A percentile compares a stretch with the other conserved stretches of the same genome.
Evolutionary conservation across 495 filamentous ascomycete species (phyloP).

Genomic region (Aspergillus sclerotiicarbonarius): DNA sequence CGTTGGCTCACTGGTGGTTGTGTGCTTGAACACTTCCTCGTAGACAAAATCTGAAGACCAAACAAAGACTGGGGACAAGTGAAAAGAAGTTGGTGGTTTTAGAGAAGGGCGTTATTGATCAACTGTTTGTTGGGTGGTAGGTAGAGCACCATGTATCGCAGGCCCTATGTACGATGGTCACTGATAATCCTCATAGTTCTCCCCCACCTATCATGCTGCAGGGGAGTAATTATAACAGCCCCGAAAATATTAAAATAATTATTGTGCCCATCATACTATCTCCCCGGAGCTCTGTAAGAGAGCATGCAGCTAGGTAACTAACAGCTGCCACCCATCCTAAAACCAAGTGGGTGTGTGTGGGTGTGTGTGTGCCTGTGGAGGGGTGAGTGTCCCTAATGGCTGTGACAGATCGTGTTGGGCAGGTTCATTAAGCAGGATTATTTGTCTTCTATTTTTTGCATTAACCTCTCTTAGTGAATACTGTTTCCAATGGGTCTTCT

Average conservation of each 20-base stretch:
- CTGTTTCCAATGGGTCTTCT: background rate
- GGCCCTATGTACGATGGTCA: background rate
- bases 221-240: background rate
- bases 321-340: slow-evolving; percentile 5
- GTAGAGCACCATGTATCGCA: background rate
- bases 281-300: slow-evolving; percentile 14
- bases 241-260: background rate
- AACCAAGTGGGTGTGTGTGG: slow-evolving; percentile 2
- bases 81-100: background rate
- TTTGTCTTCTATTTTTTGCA: slow-evolving; percentile 10
- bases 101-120: background rate
- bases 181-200: background rate
- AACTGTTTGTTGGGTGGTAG: background rate
- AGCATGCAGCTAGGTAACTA: slow-evolving; percentile 16
- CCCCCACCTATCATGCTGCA: background rate
- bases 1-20: background rate
- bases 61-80: background rate
- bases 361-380: slow-evolving; percentile 7
- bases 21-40: background rate
- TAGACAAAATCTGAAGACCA: background rate
- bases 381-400: background rate
- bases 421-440: slow-evolving; percentile 1
- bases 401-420: slow-evolving; percentile 14
- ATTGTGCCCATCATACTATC: slow-evolving; percentile 1
- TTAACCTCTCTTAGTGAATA: slow-evolving; percentile 3